These are phyloP conservation scores for Rhizopogon vinicolor DNA, from an alignment of 768 basidiomycete species.

Conservation along the genomic window DNA sequence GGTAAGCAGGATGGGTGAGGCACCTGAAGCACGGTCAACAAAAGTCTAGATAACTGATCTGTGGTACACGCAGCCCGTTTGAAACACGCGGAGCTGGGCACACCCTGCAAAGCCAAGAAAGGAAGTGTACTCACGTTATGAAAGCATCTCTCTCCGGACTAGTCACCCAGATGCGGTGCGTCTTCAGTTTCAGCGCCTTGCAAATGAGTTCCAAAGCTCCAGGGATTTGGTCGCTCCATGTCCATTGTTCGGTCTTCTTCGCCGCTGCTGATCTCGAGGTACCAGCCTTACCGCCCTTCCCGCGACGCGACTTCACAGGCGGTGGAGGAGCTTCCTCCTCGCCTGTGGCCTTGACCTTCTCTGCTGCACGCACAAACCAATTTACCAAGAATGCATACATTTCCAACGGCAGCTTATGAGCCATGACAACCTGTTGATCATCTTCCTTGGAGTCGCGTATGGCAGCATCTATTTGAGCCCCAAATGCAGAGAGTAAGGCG, in stretches of 20 bases:
- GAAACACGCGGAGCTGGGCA: neutral
- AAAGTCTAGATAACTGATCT: neutral
- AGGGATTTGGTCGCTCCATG: slow-evolving; percentile 78
- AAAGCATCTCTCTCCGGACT: slow-evolving; percentile 84
- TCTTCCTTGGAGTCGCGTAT: slow-evolving; percentile 66
- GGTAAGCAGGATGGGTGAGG: slow-evolving; percentile 83
- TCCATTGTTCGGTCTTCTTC: slow-evolving; percentile 51
- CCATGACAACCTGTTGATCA: slow-evolving; percentile 52
- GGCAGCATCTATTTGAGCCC: slow-evolving; percentile 68
- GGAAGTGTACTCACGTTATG: slow-evolving; percentile 55
- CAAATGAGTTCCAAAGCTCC: slow-evolving; percentile 63
- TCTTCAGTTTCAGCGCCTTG: slow-evolving; percentile 62
- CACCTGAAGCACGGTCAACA: slow-evolving; percentile 47
- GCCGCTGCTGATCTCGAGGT: slow-evolving; percentile 35
- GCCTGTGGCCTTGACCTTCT: slow-evolving; percentile 60
- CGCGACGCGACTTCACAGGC: slow-evolving; percentile 47
- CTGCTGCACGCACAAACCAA: slow-evolving; percentile 84
- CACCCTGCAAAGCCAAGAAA: neutral
- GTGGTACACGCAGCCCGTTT: neutral
- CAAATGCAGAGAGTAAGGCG: slow-evolving; percentile 73
- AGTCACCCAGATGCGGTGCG: slow-evolving; percentile 87
- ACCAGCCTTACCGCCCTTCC: slow-evolving; percentile 55
- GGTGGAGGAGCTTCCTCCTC: slow-evolving; percentile 43
- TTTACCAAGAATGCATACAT: slow-evolving; percentile 89
- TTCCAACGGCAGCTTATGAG: slow-evolving; percentile 76